Percentiles rank a stretch among this genome's conserved stretches.
phyloP scores from a whole-genome alignment of 1,139 yeast genomes.

The Scheffersomyces insectosa region DNA sequence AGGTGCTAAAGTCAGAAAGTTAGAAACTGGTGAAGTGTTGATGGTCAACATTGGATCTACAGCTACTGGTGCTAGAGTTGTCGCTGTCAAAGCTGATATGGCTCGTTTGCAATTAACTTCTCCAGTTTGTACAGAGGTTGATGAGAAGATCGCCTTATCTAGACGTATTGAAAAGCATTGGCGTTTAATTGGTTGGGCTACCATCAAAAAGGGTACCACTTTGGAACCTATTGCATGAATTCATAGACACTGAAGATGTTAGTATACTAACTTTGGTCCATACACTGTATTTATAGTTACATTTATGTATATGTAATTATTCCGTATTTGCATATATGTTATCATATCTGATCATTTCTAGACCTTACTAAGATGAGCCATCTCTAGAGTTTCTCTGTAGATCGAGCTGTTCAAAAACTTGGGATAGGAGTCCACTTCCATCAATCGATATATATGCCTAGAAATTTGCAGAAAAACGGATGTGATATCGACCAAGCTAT shows the following conservation, averaged over 20 bases:
- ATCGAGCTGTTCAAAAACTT: constrained; percentile 51
- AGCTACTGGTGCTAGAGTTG: constrained; percentile 98
- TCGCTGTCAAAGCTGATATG: constrained; percentile 98
- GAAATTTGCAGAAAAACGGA: constrained; percentile 44
- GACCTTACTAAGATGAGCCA: background rate
- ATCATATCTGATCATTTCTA: background rate
- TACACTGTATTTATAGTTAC: background rate
- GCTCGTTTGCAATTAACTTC: constrained; percentile 95
- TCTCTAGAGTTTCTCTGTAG: background rate
- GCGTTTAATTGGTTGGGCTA: constrained; percentile 99
- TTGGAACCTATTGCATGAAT: constrained; percentile 61
- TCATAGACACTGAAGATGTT: background rate
- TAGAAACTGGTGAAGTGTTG: constrained; percentile 91
- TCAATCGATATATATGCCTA: constrained; percentile 52
- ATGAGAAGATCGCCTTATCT: constrained; percentile 97
- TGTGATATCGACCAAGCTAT: constrained; percentile 31
- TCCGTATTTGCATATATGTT: background rate
- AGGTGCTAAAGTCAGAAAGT: constrained; percentile 89
- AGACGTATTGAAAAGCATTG: constrained; percentile 99
- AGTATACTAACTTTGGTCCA: no score
- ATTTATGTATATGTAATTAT: background rate
- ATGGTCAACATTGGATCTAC: constrained; percentile 99
- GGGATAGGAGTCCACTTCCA: constrained; percentile 75
- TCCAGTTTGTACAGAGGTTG: constrained; percentile 98
- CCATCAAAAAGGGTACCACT: constrained; percentile 92